These are phyloP conservation scores for Maudiozyma pseudohumilis DNA, from an alignment of 805 yeast genomes.

Conservation along the genomic window DNA sequence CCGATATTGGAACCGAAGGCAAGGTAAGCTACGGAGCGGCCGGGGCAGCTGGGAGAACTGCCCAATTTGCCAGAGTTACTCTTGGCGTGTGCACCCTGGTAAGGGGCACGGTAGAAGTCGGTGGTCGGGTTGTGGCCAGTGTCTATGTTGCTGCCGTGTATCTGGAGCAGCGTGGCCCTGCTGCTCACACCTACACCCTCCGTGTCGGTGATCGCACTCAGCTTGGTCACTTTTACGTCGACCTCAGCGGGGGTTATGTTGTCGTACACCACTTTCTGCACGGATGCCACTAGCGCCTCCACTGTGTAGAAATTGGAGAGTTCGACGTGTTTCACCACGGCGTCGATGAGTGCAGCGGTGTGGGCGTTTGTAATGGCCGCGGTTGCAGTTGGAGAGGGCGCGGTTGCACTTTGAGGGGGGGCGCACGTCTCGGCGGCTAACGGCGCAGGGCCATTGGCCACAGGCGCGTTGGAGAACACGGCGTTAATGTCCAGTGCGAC, in stretches of 20 bases:
- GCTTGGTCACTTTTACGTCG: conserved; percentile 62
- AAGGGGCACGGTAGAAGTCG: conserved; percentile 28
- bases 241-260: conserved; percentile 20
- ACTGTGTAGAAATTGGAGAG: conserved; percentile 79
- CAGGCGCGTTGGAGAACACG: conserved; percentile 30
- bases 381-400: no score
- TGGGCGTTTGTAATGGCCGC: conserved; percentile 8
- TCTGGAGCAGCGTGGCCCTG: conserved; percentile 36
- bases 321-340: conserved; percentile 54
- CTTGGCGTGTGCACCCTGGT: conserved; percentile 5
- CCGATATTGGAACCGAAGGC: conserved; percentile 92
- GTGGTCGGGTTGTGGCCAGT: neutral
- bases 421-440: no score
- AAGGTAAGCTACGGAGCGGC: conserved; percentile 49
- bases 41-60: no score
- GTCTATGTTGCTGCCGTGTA: conserved; percentile 11
- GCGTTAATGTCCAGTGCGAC: conserved; percentile 42
- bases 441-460: conserved; percentile 18
- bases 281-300: conserved; percentile 76
- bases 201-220: conserved; percentile 79
- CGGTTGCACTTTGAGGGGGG: no score
- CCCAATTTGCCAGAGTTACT: conserved; percentile 5
- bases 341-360: conserved; percentile 37
- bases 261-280: conserved; percentile 48
- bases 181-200: conserved; percentile 86